Evolutionary conservation across 2,329 filamentous ascomycete species (phyloP), one percentile per base, ranked within the genome.

Genomic region (Aspergillus persii): DNA sequence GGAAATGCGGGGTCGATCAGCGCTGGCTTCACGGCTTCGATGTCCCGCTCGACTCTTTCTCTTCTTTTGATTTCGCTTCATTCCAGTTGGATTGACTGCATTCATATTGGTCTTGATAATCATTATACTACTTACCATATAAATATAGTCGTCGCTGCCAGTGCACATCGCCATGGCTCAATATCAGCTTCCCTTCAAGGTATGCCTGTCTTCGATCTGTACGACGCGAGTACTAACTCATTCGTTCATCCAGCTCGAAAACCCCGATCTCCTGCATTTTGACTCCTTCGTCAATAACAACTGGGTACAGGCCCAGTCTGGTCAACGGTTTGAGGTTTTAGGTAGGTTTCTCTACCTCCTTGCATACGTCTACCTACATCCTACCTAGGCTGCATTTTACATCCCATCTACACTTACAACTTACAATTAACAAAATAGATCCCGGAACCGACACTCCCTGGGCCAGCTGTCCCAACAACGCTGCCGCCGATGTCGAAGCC

Each of bases 401-500:
- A 2, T 36, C 9, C n/a, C 27, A 39, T 2, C 12, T 50, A 31
- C 18, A 2, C 18, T 23, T 59, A 18, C 18, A 49, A 33, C 33
- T 3, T 31, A 63, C 53, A 5, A 41, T 15, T 41, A n/a, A 33
- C 48, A 15, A 23, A 18, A 44, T 8, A 75, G 82, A 86, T 60
- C 83, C 83, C 0, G 83, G 83, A 41, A 80, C 79, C 5, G 80
- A 80, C 62, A 74, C 75, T 50, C 63, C 75, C 3, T 86, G 82
- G 81, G 79, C 81, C 2, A 79, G 78, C 7, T 83, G 80, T 63
- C 79, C 83, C 0, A 77, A 82, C 64, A 81, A 77, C 63, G 70
- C 71, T 4, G 71, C 72, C n/a, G 83, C 85, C 47, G 88, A 90
- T 71, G 86, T 89, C 56, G 83, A 87, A 60, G 72, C 71, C 4